A percentile compares a stretch with the other conserved stretches of the same genome.
These are phyloP conservation scores for Colletotrichum phormii DNA, from an alignment of 2,329 filamentous ascomycete genomes.

Conservation along the genomic window DNA sequence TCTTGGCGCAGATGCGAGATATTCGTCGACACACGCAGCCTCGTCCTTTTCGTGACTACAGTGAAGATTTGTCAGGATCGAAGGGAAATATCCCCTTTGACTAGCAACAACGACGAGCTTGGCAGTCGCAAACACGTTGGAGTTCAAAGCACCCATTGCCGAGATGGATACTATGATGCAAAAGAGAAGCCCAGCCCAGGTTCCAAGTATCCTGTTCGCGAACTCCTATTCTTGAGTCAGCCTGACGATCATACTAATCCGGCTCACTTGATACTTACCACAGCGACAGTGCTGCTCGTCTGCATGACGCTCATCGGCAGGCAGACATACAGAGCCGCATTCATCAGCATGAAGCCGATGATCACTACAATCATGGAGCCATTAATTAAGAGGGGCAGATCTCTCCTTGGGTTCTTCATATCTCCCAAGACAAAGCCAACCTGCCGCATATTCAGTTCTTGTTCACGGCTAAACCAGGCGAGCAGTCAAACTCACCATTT, in stretches of 20 bases:
- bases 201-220: constrained; percentile 46
- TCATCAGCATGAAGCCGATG: constrained; percentile 54
- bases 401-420: constrained; percentile 41
- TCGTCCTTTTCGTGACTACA: constrained; percentile 43
- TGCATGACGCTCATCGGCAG: constrained; percentile 54
- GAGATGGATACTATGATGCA: constrained; percentile 53
- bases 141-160: constrained; percentile 54
- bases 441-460: constrained; percentile 27
- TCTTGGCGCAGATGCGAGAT: constrained; percentile 35
- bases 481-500: constrained; percentile 52
- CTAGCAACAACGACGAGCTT: constrained; percentile 53
- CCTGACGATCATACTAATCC: constrained; percentile 15
- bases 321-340: constrained; percentile 55
- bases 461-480: background rate
- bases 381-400: constrained; percentile 54
- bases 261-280: constrained; percentile 46
- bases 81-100: constrained; percentile 44
- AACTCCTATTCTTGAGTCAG: constrained; percentile 44
- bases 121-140: constrained; percentile 56
- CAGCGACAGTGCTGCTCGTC: constrained; percentile 53
- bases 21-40: constrained; percentile 40
- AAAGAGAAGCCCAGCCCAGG: constrained; percentile 51
- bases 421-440: constrained; percentile 44
- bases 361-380: constrained; percentile 55
- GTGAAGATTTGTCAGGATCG: constrained; percentile 42